Percentiles rank a stretch among this genome's conserved stretches.
phyloP scores from a whole-genome alignment of 441 rosid species.

The Sinapis alba region DNA sequence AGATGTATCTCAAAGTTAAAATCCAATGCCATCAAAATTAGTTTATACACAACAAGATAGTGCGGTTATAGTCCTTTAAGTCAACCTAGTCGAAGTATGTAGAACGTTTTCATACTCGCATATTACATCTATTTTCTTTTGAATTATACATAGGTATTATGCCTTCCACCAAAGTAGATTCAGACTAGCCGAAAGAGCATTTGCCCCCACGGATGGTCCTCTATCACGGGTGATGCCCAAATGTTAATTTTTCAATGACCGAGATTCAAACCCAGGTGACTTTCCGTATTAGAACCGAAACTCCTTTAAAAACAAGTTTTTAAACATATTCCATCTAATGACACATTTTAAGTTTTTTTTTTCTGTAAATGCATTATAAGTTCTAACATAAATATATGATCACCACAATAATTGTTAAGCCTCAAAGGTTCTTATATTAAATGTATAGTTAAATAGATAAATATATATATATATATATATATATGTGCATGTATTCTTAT shows the following conservation, averaged over 20 bases:
- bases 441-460: not conserved
- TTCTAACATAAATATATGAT: not conserved
- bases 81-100: conserved; percentile 33
- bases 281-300: not conserved
- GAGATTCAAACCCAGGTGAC: not conserved
- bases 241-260: not conserved
- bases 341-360: not conserved
- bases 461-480: not conserved
- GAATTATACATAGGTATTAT: not conserved
- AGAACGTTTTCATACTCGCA: conserved; percentile 29
- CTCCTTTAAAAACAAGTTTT: not conserved
- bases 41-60: not conserved
- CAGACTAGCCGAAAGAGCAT: not conserved
- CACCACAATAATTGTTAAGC: not conserved
- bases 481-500: not conserved
- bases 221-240: not conserved
- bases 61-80: conserved; percentile 19
- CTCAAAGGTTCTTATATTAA: not conserved
- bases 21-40: not conserved
- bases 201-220: not conserved
- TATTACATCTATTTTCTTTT: not conserved
- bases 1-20: conserved; percentile 5
- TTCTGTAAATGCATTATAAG: not conserved
- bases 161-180: not conserved
- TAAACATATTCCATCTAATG: not conserved